A percentile compares a stretch with the other conserved stretches of the same genome.
Conservation (phyloP, 352 stramenopile species). For the Pythium plurisporium region DNA sequence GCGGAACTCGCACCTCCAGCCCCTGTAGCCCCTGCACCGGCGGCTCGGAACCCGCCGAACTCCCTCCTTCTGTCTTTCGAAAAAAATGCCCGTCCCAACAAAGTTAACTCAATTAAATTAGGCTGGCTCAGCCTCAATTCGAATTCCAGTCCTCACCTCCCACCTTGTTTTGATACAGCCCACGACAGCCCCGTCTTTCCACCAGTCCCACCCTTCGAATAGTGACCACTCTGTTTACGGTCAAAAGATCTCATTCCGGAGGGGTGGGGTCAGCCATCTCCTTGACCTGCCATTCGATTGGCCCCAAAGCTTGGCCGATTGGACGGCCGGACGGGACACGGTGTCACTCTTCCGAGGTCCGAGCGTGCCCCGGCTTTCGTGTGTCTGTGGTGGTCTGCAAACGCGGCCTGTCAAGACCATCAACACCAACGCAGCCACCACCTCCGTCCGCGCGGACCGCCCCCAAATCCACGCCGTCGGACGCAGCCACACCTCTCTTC, state of each 20-base stretch:
- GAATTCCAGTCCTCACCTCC: neutral
- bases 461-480: neutral
- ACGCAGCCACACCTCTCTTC: neutral
- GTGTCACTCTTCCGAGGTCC: neutral
- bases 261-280: neutral
- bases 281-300: conserved; percentile 2
- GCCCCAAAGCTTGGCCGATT: neutral
- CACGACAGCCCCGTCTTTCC: neutral
- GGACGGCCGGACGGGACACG: neutral
- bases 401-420: conserved; percentile 13
- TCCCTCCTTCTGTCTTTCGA: conserved; percentile 12
- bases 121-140: neutral
- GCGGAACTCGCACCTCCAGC: no score
- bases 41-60: no score
- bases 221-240: neutral
- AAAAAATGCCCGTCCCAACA: conserved; percentile 3
- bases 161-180: neutral
- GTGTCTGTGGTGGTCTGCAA: conserved; percentile 5
- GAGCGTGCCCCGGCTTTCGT: neutral
- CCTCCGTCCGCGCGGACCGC: neutral
- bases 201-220: neutral
- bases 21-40: no score
- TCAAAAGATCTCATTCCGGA: neutral
- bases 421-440: neutral
- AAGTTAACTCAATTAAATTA: conserved; percentile 4